Base-by-base conservation (phyloP, 2,329 filamentous ascomycete genomes). In the Xylariaceae sp. region DNA sequence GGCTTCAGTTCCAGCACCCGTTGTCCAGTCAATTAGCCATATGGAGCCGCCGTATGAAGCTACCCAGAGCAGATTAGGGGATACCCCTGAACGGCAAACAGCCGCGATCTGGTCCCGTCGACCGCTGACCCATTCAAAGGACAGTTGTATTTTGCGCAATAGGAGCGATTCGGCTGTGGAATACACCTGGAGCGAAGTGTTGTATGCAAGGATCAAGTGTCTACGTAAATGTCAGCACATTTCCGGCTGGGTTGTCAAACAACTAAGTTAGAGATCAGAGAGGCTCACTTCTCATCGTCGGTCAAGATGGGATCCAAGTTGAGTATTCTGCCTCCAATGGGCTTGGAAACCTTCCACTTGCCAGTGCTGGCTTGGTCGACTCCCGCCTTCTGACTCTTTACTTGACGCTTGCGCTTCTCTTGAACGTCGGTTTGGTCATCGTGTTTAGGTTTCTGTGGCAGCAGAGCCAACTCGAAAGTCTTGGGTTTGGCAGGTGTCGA, bases 81-180 rank as follows among this genome's bases (percentile, higher is more conserved):
- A 69, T 35, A 68, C 73, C 49, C 73, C 73, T 2, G 80, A 82
- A 15, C 78, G 67, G 48, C 71, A 78, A 71, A 75, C 77, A 11
- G 75, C 76, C 55, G 79, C 74, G 53, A 81, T 75, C 57, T 71
- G 70, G 51, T 72, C 67, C 50, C 60, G 63, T n/a, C 67, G 62
- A n/a, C 65, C 67, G 6, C 71, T 68, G 10, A 63, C 57, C 13
- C 64, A 67, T 53, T 67, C 62, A 18, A 67, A 74, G 70, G 66
- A 77, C 65, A 87, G 76, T 10, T 82, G 76, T 53, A 97, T 87
- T 58, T 86, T 84, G 66, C 90, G 86, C 51, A 90, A 79, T 18
- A 95, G 83, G 53, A 95, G 82, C 1, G 94, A 97, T 57, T 91
- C 92, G 64, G 84, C 79, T 35, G 90, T 84, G 1, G 89, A 89